Evolutionary conservation across 2,329 filamentous ascomycete genomes (phyloP).

Genomic region (Talaromyces sp.): DNA sequence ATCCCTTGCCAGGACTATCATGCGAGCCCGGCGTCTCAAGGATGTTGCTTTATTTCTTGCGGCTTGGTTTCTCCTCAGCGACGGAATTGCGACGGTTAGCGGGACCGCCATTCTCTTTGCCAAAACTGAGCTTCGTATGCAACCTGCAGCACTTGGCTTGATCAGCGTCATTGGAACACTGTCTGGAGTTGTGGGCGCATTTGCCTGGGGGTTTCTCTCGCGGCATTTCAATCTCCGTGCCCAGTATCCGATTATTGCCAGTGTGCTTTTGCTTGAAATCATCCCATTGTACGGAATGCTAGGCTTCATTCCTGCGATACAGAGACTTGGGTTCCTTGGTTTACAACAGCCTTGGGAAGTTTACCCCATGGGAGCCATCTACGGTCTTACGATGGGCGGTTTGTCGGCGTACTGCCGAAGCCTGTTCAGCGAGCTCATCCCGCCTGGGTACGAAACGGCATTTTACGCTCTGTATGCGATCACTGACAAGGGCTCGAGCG

Average conservation of each 20-base stretch:
- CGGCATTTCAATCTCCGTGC: slow-evolving; percentile 66
- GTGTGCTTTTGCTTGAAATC: slow-evolving; percentile 83
- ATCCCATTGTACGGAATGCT: slow-evolving; percentile 89
- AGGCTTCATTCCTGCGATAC: slow-evolving; percentile 79
- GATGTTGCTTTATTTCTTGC: slow-evolving; percentile 81
- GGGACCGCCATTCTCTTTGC: slow-evolving; percentile 94
- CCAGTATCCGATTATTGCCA: slow-evolving; percentile 86
- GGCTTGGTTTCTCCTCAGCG: slow-evolving; percentile 92
- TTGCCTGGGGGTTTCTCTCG: slow-evolving; percentile 81
- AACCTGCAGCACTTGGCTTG: slow-evolving; percentile 78
- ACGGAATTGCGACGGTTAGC: slow-evolving; percentile 90
- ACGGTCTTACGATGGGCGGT: slow-evolving; percentile 91
- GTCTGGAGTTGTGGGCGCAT: slow-evolving; percentile 80
- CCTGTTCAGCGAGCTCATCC: slow-evolving; percentile 89
- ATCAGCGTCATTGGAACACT: slow-evolving; percentile 91
- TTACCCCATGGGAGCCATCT: slow-evolving; percentile 86
- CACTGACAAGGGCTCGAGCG: slow-evolving; percentile 90
- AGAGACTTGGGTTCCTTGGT: slow-evolving; percentile 70
- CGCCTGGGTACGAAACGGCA: slow-evolving; percentile 87
- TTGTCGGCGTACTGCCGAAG: slow-evolving; percentile 88
- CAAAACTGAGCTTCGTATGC: slow-evolving; percentile 89
- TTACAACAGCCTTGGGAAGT: slow-evolving; percentile 97
- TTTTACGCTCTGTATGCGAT: slow-evolving; percentile 98
- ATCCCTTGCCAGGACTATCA: slow-evolving; percentile 75
- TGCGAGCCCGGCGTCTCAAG: slow-evolving; percentile 68